Percentiles rank a stretch among this genome's conserved stretches.
phyloP scores from a whole-genome alignment of 495 filamentous ascomycete species.

The Peziza echinospora region DNA sequence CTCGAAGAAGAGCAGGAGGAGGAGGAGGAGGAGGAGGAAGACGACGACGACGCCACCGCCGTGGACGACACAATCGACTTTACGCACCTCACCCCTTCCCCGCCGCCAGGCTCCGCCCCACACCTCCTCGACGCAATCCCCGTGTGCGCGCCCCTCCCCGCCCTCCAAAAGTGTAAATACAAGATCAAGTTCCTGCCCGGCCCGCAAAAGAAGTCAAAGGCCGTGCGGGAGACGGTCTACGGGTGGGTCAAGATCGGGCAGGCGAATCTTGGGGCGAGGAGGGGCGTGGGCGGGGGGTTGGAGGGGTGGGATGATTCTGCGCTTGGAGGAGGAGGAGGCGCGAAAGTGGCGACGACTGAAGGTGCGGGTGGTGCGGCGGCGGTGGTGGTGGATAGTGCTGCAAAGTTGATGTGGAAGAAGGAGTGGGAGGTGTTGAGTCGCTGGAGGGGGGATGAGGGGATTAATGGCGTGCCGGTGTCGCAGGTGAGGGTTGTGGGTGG shows the following conservation, averaged over 20 bases:
- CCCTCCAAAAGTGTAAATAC: conserved; percentile 61
- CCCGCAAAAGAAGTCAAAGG: conserved; percentile 78
- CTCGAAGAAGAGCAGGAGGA: conserved; percentile 27
- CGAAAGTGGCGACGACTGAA: conserved; percentile 61
- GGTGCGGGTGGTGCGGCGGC: conserved; percentile 56
- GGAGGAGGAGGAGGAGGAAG: conserved; percentile 25
- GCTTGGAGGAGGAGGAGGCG: conserved; percentile 40
- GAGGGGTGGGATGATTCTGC: too few relatives aligned
- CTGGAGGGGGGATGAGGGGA: background rate
- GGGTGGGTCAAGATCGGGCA: conserved; percentile 7
- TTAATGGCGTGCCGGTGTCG: conserved; percentile 57
- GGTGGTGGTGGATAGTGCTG: conserved; percentile 51
- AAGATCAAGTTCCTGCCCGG: conserved; percentile 86
- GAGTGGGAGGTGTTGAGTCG: conserved; percentile 49
- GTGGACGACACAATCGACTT: conserved; percentile 41
- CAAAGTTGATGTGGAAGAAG: conserved; percentile 30
- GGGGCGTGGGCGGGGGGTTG: conserved; percentile 27
- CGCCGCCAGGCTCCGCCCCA: conserved; percentile 79
- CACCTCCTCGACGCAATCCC: conserved; percentile 28
- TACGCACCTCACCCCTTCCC: conserved; percentile 53
- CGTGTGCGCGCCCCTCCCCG: conserved; percentile 74
- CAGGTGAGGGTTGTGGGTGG: conserved; percentile 58
- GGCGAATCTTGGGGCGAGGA: conserved; percentile 19
- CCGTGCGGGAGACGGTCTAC: conserved; percentile 52
- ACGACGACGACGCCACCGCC: conserved; percentile 35